Conservation (phyloP, 78 protist genomes). For the Pigoraptor vietnamica region DNA sequence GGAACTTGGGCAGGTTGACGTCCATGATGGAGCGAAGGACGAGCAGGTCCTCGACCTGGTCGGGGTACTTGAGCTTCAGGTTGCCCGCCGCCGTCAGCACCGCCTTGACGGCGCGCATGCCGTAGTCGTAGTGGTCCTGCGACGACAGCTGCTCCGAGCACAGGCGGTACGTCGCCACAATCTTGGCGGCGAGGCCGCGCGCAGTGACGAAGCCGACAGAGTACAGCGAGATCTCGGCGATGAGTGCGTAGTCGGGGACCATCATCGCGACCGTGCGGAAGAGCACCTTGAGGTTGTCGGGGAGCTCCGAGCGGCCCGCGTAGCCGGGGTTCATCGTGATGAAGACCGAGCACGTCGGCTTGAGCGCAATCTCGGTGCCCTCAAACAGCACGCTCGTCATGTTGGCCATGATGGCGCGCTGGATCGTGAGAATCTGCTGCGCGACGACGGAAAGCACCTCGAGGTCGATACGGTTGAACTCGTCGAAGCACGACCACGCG, state of each 20-base stretch:
- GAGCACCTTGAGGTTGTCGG: slow-evolving; percentile 69
- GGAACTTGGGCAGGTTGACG: slow-evolving; percentile 61
- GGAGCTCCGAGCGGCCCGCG: slow-evolving; percentile 73
- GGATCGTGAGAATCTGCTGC: slow-evolving; percentile 72
- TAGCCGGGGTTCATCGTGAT: slow-evolving; percentile 92
- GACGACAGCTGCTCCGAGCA: slow-evolving; percentile 66
- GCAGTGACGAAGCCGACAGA: slow-evolving; percentile 68
- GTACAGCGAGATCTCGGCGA: slow-evolving; percentile 67
- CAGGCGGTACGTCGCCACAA: slow-evolving; percentile 50
- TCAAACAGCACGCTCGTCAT: slow-evolving; percentile 21
- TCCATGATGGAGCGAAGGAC: slow-evolving; percentile 55
- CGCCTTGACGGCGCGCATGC: slow-evolving; percentile 68
- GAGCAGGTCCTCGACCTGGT: slow-evolving; percentile 22
- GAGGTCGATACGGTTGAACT: slow-evolving; percentile 80
- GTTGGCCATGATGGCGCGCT: slow-evolving; percentile 23
- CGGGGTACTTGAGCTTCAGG: background rate
- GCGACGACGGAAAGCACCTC: slow-evolving; percentile 75
- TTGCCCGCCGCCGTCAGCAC: slow-evolving; percentile 59
- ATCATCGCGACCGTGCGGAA: slow-evolving; percentile 88
- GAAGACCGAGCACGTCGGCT: slow-evolving; percentile 46
- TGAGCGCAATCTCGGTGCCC: slow-evolving; percentile 43
- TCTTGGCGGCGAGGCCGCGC: slow-evolving; percentile 48
- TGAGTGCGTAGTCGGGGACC: slow-evolving; percentile 79
- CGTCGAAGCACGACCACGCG: slow-evolving; percentile 85
- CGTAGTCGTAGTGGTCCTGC: slow-evolving; percentile 78